These are phyloP conservation scores for Eucalyptus polyanthemos DNA, from an alignment of 345 rosid genomes.

Conservation along the genomic window DNA sequence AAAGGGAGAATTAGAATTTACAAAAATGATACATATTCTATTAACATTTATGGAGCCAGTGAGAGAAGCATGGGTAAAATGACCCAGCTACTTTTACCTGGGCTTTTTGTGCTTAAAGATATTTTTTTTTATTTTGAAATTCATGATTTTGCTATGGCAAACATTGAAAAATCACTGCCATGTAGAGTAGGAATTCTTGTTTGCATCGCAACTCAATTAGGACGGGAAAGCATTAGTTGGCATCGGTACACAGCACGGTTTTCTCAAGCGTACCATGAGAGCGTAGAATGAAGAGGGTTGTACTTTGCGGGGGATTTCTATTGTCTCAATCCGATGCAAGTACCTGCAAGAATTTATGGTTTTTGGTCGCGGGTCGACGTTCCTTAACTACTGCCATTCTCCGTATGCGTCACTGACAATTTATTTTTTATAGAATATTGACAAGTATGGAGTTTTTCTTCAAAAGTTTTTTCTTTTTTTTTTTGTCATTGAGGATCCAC, in stretches of 20 bases:
- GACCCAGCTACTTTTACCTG: neutral
- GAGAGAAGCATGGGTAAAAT: neutral
- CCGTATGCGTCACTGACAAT: neutral
- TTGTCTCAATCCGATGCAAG: neutral
- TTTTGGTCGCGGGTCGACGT: neutral
- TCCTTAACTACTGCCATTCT: neutral
- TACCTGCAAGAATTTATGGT: neutral
- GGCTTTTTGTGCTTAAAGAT: neutral
- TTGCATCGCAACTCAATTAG: neutral
- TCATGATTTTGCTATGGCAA: neutral
- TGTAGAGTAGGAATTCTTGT: neutral
- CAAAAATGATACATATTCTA: neutral
- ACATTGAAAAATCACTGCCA: neutral
- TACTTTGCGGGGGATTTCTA: neutral
- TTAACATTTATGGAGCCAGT: neutral
- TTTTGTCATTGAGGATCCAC: too few species aligned
- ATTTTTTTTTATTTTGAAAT: neutral
- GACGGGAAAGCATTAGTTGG: neutral
- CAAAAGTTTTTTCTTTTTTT: too few species aligned
- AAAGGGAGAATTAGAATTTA: neutral
- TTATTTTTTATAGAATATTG: neutral
- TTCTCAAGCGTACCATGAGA: neutral
- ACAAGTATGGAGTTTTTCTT: neutral
- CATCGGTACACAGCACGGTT: neutral
- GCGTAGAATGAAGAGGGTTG: neutral